Evolutionary conservation across 176 grass and related monocot genomes (phyloP), one percentile per base, ranked within the genome.

Genomic region (Zoysia pacifica): DNA sequence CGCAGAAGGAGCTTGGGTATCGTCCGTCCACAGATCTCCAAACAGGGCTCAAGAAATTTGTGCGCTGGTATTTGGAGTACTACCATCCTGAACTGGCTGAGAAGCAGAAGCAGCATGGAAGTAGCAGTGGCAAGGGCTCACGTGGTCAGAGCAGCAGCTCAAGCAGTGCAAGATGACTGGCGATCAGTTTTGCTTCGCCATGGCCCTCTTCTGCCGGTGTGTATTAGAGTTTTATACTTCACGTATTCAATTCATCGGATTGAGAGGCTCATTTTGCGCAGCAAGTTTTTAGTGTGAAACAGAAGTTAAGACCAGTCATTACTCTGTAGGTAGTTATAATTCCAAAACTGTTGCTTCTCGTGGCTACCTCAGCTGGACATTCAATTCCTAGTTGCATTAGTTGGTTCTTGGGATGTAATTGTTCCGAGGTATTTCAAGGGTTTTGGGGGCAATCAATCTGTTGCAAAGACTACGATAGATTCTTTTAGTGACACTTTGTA

Each of bases 41-140:
- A 76, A 82, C 89, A 36, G 93, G 93, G 44, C 85, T 94, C 51
- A 94, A 94, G 87, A 85, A 83, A 77, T 94, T 94, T 73, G 93
- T 94, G 49, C 70, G 82, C 59, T 94, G 93, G 93, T 94, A 94
- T 82, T 75, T 94, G 50, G 93, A 94, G 71, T 91, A 90, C 79
- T 94, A 91, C 79, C 82, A 74, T 49, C 85, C 82, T 62, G 83
- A 82, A 60, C 44, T 91, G 67, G 82, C 83, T 60, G 89, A 66
- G 47, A 88, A 83, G 79, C 83, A 88, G 76, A 88, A 94, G 83
- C 82, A 62, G 56, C 85, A 42, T 62, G 79, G 52, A 10, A 72
- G 51, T 69, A 77, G 73, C 78, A 89, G 73, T 38, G 67, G 79
- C 67, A 89, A 89, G 83, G 73, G 67, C 60, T 28, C 74, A 8